Conservation (phyloP, 345 rosid species). For the Eucalyptus cloeziana region DNA sequence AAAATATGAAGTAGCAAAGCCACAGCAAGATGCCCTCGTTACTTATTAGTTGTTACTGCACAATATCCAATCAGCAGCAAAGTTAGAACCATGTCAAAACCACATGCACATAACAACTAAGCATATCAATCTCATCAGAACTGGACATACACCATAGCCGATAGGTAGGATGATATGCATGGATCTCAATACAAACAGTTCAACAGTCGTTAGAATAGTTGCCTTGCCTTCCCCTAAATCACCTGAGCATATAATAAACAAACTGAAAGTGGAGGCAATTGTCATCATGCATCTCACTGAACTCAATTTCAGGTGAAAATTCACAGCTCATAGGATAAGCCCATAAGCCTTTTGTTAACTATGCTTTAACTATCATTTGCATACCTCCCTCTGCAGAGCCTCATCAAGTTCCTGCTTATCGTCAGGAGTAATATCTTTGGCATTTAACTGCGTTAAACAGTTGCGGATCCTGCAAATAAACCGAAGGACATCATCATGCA, state of each 20-base stretch:
- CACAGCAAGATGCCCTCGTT: background rate
- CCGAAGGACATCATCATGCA: background rate
- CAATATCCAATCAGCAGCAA: background rate
- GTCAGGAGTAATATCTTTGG: constrained; percentile 93
- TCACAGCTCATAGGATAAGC: background rate
- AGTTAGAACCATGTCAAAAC: background rate
- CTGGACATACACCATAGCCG: background rate
- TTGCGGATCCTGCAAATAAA: constrained; percentile 51
- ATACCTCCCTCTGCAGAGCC: constrained; percentile 94
- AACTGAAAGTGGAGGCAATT: background rate
- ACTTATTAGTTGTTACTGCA: background rate
- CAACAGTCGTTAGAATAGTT: background rate
- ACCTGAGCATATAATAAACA: background rate
- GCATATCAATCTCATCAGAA: background rate
- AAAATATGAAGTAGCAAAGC: background rate
- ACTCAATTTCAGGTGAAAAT: background rate
- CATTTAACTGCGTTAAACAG: constrained; percentile 83
- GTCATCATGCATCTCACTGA: background rate
- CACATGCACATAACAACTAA: background rate
- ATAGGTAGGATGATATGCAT: background rate
- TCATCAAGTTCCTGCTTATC: constrained; percentile 99
- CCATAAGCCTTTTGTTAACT: background rate
- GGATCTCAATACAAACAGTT: background rate
- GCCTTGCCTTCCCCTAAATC: background rate
- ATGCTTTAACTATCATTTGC: background rate